Base-by-base conservation (phyloP, 2,329 filamentous ascomycete genomes). In the Arthrinium puccinioides region DNA sequence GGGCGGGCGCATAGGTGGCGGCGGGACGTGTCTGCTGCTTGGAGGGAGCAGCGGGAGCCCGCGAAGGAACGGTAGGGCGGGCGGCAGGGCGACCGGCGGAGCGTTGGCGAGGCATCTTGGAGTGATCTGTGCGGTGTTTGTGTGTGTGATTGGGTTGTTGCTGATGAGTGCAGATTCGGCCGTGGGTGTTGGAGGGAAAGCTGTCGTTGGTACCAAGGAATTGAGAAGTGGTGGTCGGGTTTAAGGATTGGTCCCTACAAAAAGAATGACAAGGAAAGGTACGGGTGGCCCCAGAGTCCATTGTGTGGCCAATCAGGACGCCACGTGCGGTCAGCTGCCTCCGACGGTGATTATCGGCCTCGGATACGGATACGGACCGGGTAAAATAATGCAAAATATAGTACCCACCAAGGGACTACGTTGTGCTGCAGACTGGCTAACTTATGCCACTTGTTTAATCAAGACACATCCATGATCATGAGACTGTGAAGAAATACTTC, bases 71-170 rank as follows among this genome's bases (percentile, higher is more conserved):
- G 53, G 76, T 76, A 52, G 85, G 84, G 55, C 84, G 81, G 71
- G 55, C 63, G 57, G 53, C 64, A 58, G 61, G 64, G 62, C 63
- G 71, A 57, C 67, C 76, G 64, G 74, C 70, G 64, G 83, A 78
- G 61, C 81, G 76, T 73, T 85, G 79, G 67, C 85, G 85, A 82
- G 85, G 67, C 85, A 90, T 90, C 42, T 62, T 73, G 60, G 44
- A 13, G n/a, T n/a, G 16, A 26, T 11, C 15, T 18, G n/a, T 4
- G 11, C 13, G 15, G 9, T 15, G 16, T 9, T 21, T 21, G 32
- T 14, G 21, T 14, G 24, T 5, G 21, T 15, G 32, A 15, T n/a
- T 34, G 15, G n/a, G 3, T 33, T 10, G 7, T 7, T 10, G 21
- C 2, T 8, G 4, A 21, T 21, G 21, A 16, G 27, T 16, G 27